These are phyloP conservation scores for Trichoderma sp. DNA, from an alignment of 2,329 filamentous ascomycete species.

Conservation along the genomic window DNA sequence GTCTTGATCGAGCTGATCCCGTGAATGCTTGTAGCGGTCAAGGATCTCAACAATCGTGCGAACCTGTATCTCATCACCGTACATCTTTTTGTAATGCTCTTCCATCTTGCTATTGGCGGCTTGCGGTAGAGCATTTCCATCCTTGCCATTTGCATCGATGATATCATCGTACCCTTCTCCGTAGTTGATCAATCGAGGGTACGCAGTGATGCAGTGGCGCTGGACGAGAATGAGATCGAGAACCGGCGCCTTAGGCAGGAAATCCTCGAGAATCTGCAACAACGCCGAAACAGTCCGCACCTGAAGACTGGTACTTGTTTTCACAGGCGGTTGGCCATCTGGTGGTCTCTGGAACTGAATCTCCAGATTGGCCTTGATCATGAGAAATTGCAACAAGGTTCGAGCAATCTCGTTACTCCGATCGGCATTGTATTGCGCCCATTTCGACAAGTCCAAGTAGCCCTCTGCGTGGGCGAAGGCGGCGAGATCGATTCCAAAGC, in stretches of 20 bases:
- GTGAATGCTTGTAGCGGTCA: conserved; percentile 84
- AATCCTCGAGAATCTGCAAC: conserved; percentile 76
- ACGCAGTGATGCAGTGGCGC: conserved; percentile 85
- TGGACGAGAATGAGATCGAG: conserved; percentile 78
- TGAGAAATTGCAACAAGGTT: conserved; percentile 76
- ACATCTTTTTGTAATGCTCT: conserved; percentile 97
- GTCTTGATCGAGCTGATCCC: conserved; percentile 83
- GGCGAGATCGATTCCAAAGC: conserved; percentile 84
- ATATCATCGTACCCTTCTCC: conserved; percentile 90
- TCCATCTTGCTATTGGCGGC: conserved; percentile 91
- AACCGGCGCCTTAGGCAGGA: conserved; percentile 57
- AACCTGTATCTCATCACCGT: conserved; percentile 84
- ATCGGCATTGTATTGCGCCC: conserved; percentile 72
- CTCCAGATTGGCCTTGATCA: conserved; percentile 83
- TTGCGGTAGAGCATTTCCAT: conserved; percentile 76
- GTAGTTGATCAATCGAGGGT: conserved; percentile 94
- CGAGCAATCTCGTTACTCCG: conserved; percentile 67
- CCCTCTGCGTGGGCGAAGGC: conserved; percentile 81
- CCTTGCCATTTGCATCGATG: conserved; percentile 79
- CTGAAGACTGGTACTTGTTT: conserved; percentile 72
- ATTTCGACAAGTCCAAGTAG: conserved; percentile 77
- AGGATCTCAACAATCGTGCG: conserved; percentile 82
- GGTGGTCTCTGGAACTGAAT: conserved; percentile 69
- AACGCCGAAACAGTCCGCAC: conserved; percentile 83
- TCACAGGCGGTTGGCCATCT: conserved; percentile 57